phyloP scores from a whole-genome alignment of 768 basidiomycete genomes.

The Termitomyces sp. region DNA sequence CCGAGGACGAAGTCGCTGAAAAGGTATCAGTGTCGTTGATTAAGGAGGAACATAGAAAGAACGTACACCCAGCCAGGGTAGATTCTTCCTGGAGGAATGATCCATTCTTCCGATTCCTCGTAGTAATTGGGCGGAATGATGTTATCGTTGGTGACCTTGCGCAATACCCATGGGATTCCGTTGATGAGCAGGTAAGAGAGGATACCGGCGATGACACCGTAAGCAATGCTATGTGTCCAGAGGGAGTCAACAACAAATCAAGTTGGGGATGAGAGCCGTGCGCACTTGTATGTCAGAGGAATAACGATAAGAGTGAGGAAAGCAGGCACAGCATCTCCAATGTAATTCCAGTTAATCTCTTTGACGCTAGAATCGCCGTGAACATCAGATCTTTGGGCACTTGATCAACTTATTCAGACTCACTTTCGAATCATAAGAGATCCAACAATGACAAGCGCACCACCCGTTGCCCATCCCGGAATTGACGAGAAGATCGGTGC shows the following conservation, averaged over 20 bases:
- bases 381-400: background rate
- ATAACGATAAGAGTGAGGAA: conserved; percentile 81
- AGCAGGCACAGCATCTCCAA: conserved; percentile 83
- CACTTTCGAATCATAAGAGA: conserved; percentile 84
- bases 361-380: conserved; percentile 41
- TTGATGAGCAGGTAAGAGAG: conserved; percentile 68
- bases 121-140: conserved; percentile 61
- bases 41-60: background rate
- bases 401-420: conserved; percentile 13
- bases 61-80: conserved; percentile 65
- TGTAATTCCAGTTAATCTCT: conserved; percentile 87
- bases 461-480: conserved; percentile 83
- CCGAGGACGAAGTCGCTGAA: background rate
- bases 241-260: background rate
- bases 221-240: conserved; percentile 63
- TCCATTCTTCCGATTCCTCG: conserved; percentile 63
- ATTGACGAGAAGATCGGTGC: conserved; percentile 86
- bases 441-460: conserved; percentile 82
- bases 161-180: conserved; percentile 54
- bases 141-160: conserved; percentile 49
- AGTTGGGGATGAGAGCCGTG: conserved; percentile 1
- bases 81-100: conserved; percentile 65
- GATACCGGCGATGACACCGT: conserved; percentile 83
- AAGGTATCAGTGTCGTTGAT: background rate
- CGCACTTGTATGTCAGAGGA: conserved; percentile 72